These are phyloP conservation scores for Scheffersomyces spartinae DNA, from an alignment of 805 yeast species.

Conservation along the genomic window DNA sequence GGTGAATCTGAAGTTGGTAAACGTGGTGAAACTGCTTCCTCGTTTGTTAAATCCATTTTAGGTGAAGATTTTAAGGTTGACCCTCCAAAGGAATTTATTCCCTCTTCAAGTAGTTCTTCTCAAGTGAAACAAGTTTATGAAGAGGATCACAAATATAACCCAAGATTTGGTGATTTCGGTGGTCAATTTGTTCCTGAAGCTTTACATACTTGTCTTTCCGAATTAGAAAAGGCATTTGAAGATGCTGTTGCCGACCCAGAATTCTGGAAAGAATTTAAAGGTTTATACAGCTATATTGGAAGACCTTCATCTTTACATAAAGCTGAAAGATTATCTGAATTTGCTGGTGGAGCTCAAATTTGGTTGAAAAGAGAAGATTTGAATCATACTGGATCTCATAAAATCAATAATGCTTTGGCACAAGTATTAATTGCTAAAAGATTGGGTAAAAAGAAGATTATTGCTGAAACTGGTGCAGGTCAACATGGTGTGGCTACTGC, in stretches of 20 bases:
- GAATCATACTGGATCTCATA: slow-evolving; percentile 84
- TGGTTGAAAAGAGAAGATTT: slow-evolving; percentile 98
- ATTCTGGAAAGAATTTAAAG: slow-evolving; percentile 88
- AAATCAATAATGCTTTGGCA: slow-evolving; percentile 75
- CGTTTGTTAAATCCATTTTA: slow-evolving; percentile 59
- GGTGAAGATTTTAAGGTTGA: slow-evolving; percentile 35
- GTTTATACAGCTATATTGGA: slow-evolving; percentile 85
- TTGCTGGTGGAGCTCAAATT: slow-evolving; percentile 84
- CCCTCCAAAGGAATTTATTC: slow-evolving; percentile 16
- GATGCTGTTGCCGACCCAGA: slow-evolving; percentile 77
- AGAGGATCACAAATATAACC: slow-evolving; percentile 57
- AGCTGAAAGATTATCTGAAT: slow-evolving; percentile 82
- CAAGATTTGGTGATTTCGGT: slow-evolving; percentile 90
- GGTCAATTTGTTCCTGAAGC: slow-evolving; percentile 99
- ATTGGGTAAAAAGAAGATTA: slow-evolving; percentile 63
- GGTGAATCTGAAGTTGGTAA: slow-evolving; percentile 51
- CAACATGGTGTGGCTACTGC: slow-evolving; percentile 93
- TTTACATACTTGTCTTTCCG: slow-evolving; percentile 78
- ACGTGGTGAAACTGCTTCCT: slow-evolving; percentile 51
- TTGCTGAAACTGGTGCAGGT: slow-evolving; percentile 91
- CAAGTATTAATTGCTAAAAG: slow-evolving; percentile 73
- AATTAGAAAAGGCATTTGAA: slow-evolving; percentile 81
- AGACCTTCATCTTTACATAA: slow-evolving; percentile 89
- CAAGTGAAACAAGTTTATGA: no score
- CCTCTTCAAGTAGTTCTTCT: slow-evolving; percentile 6